Evolutionary conservation across 1,284 basidiomycete genomes (phyloP).

Genomic region (Sparassis latifolia): DNA sequence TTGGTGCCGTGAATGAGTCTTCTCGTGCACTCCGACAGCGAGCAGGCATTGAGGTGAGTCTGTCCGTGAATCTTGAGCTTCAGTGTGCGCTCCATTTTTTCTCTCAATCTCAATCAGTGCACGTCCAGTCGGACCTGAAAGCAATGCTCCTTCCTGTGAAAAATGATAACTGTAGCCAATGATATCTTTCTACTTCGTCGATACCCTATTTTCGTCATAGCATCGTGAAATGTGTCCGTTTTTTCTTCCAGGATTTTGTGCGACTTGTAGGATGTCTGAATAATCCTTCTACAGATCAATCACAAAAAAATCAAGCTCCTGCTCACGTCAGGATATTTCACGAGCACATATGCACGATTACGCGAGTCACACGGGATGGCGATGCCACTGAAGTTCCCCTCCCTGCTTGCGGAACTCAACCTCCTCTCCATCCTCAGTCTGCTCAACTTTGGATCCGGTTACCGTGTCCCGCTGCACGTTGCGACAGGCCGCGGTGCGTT

Average conservation of each 20-base stretch:
- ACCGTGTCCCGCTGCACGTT: conserved; percentile 62
- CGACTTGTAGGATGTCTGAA: background rate
- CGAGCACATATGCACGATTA: conserved; percentile 53
- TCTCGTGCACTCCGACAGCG: conserved; percentile 37
- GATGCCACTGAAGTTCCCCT: conserved; percentile 74
- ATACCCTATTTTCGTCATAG: background rate
- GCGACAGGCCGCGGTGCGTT: conserved; percentile 72
- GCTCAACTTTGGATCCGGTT: conserved; percentile 78
- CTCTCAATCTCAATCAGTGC: background rate
- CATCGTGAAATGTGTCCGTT: background rate
- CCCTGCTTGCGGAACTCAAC: conserved; percentile 65
- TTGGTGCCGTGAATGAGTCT: conserved; percentile 46
- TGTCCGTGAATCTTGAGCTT: background rate
- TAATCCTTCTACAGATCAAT: conserved; percentile 38
- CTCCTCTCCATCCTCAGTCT: conserved; percentile 66
- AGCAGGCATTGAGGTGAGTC: conserved; percentile 30
- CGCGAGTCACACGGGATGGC: conserved; percentile 57
- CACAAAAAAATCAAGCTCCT: conserved; percentile 51
- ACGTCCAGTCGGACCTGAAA: background rate
- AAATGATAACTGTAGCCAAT: background rate
- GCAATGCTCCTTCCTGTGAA: background rate
- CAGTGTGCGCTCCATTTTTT: background rate
- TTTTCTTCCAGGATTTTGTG: background rate
- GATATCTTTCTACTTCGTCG: background rate
- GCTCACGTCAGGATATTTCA: conserved; percentile 59